Conservation (phyloP, 2,329 filamentous ascomycete genomes). For the Monilinia aucupariae region DNA sequence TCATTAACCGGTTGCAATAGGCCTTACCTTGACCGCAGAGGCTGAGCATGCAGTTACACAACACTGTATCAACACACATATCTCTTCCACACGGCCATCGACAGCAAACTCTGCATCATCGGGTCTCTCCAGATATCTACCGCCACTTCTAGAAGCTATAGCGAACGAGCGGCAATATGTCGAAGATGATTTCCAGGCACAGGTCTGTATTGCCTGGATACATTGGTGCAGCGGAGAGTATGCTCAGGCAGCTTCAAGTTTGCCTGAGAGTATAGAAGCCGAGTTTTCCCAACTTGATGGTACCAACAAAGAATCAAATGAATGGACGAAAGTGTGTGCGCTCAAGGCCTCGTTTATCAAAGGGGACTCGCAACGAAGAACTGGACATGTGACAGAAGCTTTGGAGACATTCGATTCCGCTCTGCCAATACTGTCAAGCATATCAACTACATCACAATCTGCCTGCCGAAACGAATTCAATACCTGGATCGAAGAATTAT, state of each 20-base stretch:
- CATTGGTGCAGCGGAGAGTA: slow-evolving; percentile 74
- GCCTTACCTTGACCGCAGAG: slow-evolving; percentile 64
- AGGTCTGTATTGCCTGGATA: slow-evolving; percentile 78
- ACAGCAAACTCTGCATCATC: slow-evolving; percentile 27
- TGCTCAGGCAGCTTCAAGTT: slow-evolving; percentile 49
- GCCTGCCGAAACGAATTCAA: slow-evolving; percentile 57
- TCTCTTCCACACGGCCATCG: slow-evolving; percentile 22
- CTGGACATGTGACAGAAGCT: slow-evolving; percentile 51
- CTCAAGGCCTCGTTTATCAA: slow-evolving; percentile 75
- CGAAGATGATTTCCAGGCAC: slow-evolving; percentile 69
- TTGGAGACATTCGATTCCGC: slow-evolving; percentile 61
- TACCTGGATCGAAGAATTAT: slow-evolving; percentile 72
- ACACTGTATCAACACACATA: slow-evolving; percentile 36
- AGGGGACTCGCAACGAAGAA: slow-evolving; percentile 55
- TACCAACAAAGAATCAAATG: slow-evolving; percentile 48
- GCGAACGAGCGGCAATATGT: slow-evolving; percentile 49
- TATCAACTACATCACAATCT: slow-evolving; percentile 44
- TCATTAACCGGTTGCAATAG: slow-evolving; percentile 40
- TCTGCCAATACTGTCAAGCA: slow-evolving; percentile 54
- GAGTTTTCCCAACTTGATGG: slow-evolving; percentile 49
- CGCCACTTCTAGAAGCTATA: slow-evolving; percentile 49
- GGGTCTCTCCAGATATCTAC: slow-evolving; percentile 29
- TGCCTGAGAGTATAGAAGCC: slow-evolving; percentile 59
- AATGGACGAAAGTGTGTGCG: slow-evolving; percentile 79
- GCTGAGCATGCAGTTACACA: slow-evolving; percentile 61